Evolutionary conservation across 352 stramenopile species (phyloP), one percentile per base, ranked within the genome.

Genomic region (Globisporangium yorkense): DNA sequence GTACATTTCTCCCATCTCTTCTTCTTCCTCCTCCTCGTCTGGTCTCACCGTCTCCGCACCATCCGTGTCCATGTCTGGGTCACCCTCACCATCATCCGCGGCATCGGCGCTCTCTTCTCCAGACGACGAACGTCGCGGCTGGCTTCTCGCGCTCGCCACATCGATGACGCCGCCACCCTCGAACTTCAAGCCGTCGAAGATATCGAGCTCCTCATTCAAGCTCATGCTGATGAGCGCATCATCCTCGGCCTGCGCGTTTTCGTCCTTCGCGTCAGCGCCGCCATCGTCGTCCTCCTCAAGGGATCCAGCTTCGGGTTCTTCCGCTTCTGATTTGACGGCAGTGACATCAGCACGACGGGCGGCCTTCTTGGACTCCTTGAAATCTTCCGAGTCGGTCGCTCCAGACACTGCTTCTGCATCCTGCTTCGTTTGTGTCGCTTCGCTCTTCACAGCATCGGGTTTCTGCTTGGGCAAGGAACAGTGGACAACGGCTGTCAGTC

Each of bases 111-210:
- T 18, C 47, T 57, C 68, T 15, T 54, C 74, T 44, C 65, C 61
- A 5, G 15, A 45, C 53, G 40, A 59, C 40, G 21, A 51, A 39
- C 12, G 35, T 62, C 46, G 54, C 46, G 27, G 37, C 68, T 39
- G 51, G 48, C 29, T 71, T 60, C 49, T 57, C 56, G 31, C 63
- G 52, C n/a, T 62, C 45, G 67, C 82, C 44, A 94, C 70, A 63
- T 92, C 80, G 59, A 94, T 92, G 37, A 94, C 81, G 46, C 88
- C 85, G 21, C 85, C 75, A 45, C 77, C 83, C 57, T 92, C 85
- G 67, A 94, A 94, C 62, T 94, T 90, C 50, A 94, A 72, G 5
- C 85, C 85, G 43, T 93, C 83, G 51, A 94, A 94, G 35, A 94
- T 86, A 57, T 85, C 81, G 20, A 94, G 60, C 54, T 94, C 85